Percentiles rank a stretch among this genome's conserved stretches.
Evolutionary conservation across 148 eudicot genomes (phyloP).

Genomic region (Mesembryanthemum crystallinum): DNA sequence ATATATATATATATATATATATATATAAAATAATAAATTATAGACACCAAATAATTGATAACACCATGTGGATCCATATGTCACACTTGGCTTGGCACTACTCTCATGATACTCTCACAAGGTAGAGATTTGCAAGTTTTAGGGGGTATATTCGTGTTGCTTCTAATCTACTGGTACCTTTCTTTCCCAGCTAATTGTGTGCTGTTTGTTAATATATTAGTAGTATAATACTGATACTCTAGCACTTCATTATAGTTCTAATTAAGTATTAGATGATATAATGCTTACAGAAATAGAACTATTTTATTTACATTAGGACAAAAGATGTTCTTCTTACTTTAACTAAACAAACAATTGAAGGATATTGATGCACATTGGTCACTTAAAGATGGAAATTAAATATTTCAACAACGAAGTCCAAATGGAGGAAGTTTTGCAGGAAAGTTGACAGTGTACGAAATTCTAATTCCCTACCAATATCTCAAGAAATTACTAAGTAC

Average conservation of each 20-base stretch:
- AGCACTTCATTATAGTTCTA: too few relatives aligned
- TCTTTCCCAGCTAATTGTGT: conserved; percentile 1
- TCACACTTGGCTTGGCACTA: too few relatives aligned
- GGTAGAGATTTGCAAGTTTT: too few relatives aligned
- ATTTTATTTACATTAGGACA: background rate
- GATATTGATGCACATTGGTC: background rate
- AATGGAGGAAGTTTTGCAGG: background rate
- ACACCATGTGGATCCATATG: too few relatives aligned
- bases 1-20: too few relatives aligned
- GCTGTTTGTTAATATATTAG: conserved; percentile 4
- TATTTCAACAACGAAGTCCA: background rate
- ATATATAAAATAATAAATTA: too few relatives aligned
- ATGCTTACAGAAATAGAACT: background rate
- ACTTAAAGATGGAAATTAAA: background rate
- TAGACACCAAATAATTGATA: too few relatives aligned
- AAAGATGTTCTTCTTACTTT: background rate
- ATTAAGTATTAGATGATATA: too few relatives aligned
- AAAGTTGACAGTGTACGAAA: background rate
- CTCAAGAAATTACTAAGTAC: too few relatives aligned
- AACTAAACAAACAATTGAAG: background rate
- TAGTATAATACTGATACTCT: too few relatives aligned
- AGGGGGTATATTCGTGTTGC: background rate
- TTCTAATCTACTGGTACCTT: too few relatives aligned
- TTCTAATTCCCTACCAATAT: background rate
- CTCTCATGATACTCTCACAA: too few relatives aligned